phyloP scores from a whole-genome alignment of 2,329 filamentous ascomycete species.

The Hypoxylon sp. region DNA sequence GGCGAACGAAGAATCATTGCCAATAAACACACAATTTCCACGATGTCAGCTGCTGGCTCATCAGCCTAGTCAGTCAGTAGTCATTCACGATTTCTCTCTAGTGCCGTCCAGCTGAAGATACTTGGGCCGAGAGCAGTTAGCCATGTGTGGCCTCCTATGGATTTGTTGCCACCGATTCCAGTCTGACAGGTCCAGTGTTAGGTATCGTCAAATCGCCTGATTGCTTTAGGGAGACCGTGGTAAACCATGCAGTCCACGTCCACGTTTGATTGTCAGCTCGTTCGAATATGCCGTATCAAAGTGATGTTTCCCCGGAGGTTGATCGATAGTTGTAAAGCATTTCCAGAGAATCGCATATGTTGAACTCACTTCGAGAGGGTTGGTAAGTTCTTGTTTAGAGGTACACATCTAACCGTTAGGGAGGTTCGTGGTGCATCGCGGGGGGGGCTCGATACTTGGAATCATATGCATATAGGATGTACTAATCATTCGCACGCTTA shows the following conservation, averaged over 20 bases:
- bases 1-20: slow-evolving; percentile 12
- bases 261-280: slow-evolving; percentile 9
- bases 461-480: too few relatives aligned
- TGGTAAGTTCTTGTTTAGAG: background rate
- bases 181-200: slow-evolving; percentile 7
- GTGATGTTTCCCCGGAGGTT: background rate
- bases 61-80: slow-evolving; percentile 17
- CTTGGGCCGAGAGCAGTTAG: slow-evolving; percentile 33
- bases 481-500: slow-evolving; percentile 11
- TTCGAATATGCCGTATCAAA: background rate
- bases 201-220: background rate
- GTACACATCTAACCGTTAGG: slow-evolving; percentile 2
- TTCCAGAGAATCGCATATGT: background rate
- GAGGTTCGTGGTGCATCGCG: slow-evolving; percentile 7
- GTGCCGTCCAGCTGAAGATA: slow-evolving; percentile 32
- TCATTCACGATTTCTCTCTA: slow-evolving; percentile 27
- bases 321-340: background rate
- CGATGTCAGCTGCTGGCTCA: slow-evolving; percentile 25
- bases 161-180: slow-evolving; percentile 9
- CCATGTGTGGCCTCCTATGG: slow-evolving; percentile 12
- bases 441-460: background rate
- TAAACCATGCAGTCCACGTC: background rate
- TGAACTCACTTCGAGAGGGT: background rate
- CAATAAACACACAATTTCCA: slow-evolving; percentile 11
- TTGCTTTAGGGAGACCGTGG: background rate